Evolutionary conservation across 345 rosid species (phyloP).

Genomic region (Lumnitzera racemosa): DNA sequence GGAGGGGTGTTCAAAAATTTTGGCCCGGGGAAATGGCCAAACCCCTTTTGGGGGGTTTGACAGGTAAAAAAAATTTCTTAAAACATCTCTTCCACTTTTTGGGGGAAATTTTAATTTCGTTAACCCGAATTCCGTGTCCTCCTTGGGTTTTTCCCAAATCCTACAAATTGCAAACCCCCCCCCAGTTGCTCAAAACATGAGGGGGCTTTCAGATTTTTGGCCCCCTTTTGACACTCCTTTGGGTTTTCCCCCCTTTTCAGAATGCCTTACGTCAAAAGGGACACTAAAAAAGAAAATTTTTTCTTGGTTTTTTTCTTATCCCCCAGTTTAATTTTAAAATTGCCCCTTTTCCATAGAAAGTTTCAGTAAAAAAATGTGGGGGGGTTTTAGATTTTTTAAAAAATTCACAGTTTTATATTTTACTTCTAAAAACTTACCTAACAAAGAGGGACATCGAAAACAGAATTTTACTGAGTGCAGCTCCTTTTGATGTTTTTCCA

Average conservation of each 20-base stretch:
- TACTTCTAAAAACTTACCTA: too few species aligned
- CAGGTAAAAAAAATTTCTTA: conserved; percentile 48
- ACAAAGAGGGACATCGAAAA: too few species aligned
- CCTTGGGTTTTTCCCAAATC: conserved; percentile 27
- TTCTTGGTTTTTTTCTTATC: neutral
- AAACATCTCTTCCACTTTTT: neutral
- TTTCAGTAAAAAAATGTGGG: too few species aligned
- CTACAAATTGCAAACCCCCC: too few species aligned
- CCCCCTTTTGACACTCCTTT: conserved; percentile 98
- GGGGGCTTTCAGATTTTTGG: conserved; percentile 91
- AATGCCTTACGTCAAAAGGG: conserved; percentile 95
- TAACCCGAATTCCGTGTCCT: conserved; percentile 2
- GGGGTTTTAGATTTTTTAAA: too few species aligned
- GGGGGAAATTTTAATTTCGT: neutral
- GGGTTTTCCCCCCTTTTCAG: conserved; percentile 95
- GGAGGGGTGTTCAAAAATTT: conserved; percentile 98
- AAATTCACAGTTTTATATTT: too few species aligned
- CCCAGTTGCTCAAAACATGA: conserved; percentile 96
- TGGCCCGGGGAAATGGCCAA: conserved; percentile 94
- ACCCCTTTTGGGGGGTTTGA: conserved; percentile 99
- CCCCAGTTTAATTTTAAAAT: neutral
- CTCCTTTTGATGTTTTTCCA: too few species aligned
- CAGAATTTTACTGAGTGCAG: too few species aligned
- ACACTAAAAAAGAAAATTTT: neutral
- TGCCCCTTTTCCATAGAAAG: too few species aligned